phyloP scores from a whole-genome alignment of 2,329 filamentous ascomycete species.

The Ascocoryne sarcoides region DNA sequence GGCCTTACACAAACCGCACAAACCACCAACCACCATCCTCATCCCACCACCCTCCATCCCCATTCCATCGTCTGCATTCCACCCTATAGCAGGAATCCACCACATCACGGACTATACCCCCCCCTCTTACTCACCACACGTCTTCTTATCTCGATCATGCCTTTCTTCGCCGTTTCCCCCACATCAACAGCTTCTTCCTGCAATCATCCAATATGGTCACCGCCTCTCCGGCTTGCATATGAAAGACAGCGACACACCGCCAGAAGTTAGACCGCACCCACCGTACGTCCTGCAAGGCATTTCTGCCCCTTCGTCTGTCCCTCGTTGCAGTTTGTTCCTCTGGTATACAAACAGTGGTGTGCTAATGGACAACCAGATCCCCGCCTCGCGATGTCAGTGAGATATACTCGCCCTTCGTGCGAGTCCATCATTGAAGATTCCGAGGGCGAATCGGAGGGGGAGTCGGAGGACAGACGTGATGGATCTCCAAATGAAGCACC shows the following conservation, averaged over 20 bases:
- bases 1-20: too few species aligned
- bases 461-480: constrained; percentile 12
- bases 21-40: too few species aligned
- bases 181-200: constrained; percentile 1
- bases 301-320: background rate
- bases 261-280: constrained; percentile 9
- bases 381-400: constrained; percentile 19
- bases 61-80: too few species aligned
- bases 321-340: background rate
- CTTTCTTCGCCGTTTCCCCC: constrained; percentile 9
- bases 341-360: constrained; percentile 11
- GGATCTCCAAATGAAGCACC: constrained; percentile 8
- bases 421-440: constrained; percentile 24
- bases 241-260: constrained; percentile 15
- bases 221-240: constrained; percentile 12
- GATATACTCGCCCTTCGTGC: constrained; percentile 20
- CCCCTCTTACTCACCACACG: constrained; percentile 3
- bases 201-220: constrained; percentile 10
- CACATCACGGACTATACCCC: constrained; percentile 3
- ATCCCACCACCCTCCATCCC: too few species aligned
- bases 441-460: constrained; percentile 21
- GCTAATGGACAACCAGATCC: constrained; percentile 3
- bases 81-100: background rate
- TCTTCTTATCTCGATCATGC: constrained; percentile 9
- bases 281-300: constrained; percentile 16